Evolutionary conservation across 2,329 filamentous ascomycete species (phyloP), one percentile per base, ranked within the genome.

Genomic region (Calonectria honghensis): DNA sequence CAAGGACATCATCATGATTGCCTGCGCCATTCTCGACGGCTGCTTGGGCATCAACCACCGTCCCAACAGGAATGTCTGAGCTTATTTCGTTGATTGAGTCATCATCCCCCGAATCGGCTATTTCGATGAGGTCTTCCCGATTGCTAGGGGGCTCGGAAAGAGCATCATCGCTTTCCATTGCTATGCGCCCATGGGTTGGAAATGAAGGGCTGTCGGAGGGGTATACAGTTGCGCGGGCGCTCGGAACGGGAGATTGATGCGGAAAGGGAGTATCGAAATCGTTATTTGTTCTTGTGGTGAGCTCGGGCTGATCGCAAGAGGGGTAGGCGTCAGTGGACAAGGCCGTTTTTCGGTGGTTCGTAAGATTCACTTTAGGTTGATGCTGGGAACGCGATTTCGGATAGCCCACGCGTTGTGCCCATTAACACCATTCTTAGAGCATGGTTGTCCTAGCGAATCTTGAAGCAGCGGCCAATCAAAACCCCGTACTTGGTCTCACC

Each of bases 371-470:
- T 68, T 76, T 68, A 50, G 27, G 52, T 74, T 70, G 73, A 52
- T 59, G 50, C 29, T 14, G 51, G 69, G 73, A 77, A 80, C 79
- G 76, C 79, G 79, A 80, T 67, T 50, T 37, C 66, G 68, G 66
- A 70, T 74, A 71, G 37, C 54, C 54, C 74, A 77, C 78, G 78
- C 78, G 78, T 79, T 73, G 64, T 65, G 37, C 70, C 75, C 64
- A 79, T 79, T 77, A 75, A 75, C 57, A 48, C 18, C 51, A 51
- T 41, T 29, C 48, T 48, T 45, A 13, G 57, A 68, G 31, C 41
- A 71, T 68, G 67, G 70, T 52, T 45, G 39, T 73, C 67, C 68
- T 68, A 66, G 70, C 16, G 64, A 68, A 74, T 70, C 66, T 76
- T 37, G 41, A 73, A 73, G 39, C 63, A 39, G 24, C 11, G 20